Base-by-base conservation (phyloP, 345 rosid species). In the Salix udensis region DNA sequence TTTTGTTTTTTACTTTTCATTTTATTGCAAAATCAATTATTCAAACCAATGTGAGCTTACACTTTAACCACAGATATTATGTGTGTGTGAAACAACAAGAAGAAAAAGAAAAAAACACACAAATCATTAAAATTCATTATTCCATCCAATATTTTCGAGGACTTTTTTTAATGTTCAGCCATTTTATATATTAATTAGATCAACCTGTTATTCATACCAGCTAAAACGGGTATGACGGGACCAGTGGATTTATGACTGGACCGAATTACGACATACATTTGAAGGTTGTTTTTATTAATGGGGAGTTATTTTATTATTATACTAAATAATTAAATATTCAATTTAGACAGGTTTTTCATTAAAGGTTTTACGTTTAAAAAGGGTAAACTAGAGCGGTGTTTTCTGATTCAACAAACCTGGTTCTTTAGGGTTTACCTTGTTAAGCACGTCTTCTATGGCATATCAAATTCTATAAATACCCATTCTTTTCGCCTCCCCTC, bases 381-480 rank as follows among this genome's bases (percentile, higher is more conserved):
- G 52, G 74, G 69, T 44, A 70, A 79, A 70, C 48, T 40, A 34
- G 11, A 34, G 30, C 39, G 60, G 70, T 84, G 71, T 82, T 79
- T 76, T 81, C 83, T 70, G 24, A 77, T 71, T 82, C 65, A 77
- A 82, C 69, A 80, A 34, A 76, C 78, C 82, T 26, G 40, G 67
- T 42, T 68, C 10, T 37, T 23, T 58, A 58, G 52, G 71, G 71
- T 39, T 82, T 89, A 69, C 87, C 90, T 90, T 89, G 91, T 79
- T 72, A 75, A 84, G 81, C 97, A 91, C 94, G 94, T 86, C 91
- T 86, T 62, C 64, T 15, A 50, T 23, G 21, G 52, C 70, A 4
- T 11, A 66, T 62, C 68, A 67, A 67, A 76, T 84, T 88, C 91
- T 90, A 92, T 90, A 92, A 90, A 95, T 87, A 83, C 84, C 72